Percentiles rank a stretch among this genome's conserved stretches.
Conservation (phyloP, 306 rosid species). For the Inga laurina region DNA sequence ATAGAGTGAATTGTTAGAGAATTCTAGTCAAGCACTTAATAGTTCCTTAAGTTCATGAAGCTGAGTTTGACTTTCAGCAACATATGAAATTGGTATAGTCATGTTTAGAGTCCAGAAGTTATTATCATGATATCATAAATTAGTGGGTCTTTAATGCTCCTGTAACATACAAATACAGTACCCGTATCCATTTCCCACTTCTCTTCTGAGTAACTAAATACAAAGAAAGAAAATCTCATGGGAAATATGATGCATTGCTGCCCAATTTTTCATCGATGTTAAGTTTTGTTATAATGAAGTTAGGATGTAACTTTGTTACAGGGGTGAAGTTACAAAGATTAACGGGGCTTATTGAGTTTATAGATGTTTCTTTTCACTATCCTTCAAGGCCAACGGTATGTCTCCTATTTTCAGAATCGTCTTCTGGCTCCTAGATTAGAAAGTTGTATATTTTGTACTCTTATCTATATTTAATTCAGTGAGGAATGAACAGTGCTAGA, state of each 20-base stretch:
- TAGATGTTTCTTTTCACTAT: slow-evolving; percentile 75
- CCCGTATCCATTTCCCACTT: slow-evolving; percentile 12
- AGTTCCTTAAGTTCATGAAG: not conserved
- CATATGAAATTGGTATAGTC: not conserved
- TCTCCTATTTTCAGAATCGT: slow-evolving; percentile 33
- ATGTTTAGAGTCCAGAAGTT: not conserved
- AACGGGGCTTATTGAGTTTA: slow-evolving; percentile 69
- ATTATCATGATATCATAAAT: not conserved
- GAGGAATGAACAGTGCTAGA: slow-evolving; percentile 30
- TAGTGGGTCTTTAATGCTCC: not conserved
- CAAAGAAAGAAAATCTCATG: slow-evolving; percentile 7
- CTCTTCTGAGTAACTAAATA: not conserved
- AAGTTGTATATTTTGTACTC: slow-evolving; percentile 13
- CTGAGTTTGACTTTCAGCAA: not conserved
- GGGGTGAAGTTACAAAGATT: slow-evolving; percentile 67
- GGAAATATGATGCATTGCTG: slow-evolving; percentile 21
- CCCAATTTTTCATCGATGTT: not conserved
- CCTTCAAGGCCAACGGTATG: slow-evolving; percentile 80
- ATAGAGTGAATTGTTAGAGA: slow-evolving; percentile 10
- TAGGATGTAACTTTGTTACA: slow-evolving; percentile 43
- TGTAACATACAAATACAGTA: slow-evolving; percentile 5
- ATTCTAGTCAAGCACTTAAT: not conserved
- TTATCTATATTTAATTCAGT: not conserved
- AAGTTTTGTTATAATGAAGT: slow-evolving; percentile 27
- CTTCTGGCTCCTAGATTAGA: slow-evolving; percentile 19